Evolutionary conservation across 257 asterid species (phyloP).

Genomic region (Petunia secreta): DNA sequence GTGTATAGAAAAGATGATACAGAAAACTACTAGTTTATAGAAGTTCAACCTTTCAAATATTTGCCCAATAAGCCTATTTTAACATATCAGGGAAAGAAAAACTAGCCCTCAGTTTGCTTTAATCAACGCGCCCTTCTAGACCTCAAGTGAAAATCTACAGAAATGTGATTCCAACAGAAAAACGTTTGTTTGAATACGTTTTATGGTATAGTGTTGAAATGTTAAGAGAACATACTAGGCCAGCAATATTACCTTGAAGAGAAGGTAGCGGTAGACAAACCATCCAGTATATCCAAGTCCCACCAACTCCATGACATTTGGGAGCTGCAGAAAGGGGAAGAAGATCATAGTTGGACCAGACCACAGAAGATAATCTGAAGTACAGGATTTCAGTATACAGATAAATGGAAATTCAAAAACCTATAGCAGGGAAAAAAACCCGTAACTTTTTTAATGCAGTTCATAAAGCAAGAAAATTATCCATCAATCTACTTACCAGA

Average conservation of each 20-base stretch:
- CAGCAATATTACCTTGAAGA: slow-evolving; percentile 73
- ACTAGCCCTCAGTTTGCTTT: background rate
- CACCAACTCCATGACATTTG: slow-evolving; percentile 93
- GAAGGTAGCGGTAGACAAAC: slow-evolving; percentile 98
- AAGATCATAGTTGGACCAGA: background rate
- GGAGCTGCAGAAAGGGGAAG: slow-evolving; percentile 59
- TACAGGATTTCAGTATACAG: background rate
- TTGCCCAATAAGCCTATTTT: background rate
- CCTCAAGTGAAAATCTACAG: background rate
- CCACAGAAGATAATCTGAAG: background rate
- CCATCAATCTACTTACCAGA: slow-evolving; percentile 58
- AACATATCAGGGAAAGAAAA: background rate
- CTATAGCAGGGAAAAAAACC: background rate
- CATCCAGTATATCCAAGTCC: slow-evolving; percentile 98
- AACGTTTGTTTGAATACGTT: slow-evolving; percentile 52
- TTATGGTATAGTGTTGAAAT: slow-evolving; percentile 54
- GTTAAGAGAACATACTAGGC: slow-evolving; percentile 30
- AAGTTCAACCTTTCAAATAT: background rate
- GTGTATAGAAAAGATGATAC: background rate
- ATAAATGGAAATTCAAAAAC: background rate
- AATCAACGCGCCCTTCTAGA: background rate
- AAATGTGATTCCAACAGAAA: background rate
- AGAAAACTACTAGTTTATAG: background rate
- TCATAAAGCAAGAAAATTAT: background rate
- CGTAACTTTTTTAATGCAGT: background rate